These are phyloP conservation scores for Fraxinus pennsylvanica DNA, from an alignment of 257 asterid genomes.

Conservation along the genomic window DNA sequence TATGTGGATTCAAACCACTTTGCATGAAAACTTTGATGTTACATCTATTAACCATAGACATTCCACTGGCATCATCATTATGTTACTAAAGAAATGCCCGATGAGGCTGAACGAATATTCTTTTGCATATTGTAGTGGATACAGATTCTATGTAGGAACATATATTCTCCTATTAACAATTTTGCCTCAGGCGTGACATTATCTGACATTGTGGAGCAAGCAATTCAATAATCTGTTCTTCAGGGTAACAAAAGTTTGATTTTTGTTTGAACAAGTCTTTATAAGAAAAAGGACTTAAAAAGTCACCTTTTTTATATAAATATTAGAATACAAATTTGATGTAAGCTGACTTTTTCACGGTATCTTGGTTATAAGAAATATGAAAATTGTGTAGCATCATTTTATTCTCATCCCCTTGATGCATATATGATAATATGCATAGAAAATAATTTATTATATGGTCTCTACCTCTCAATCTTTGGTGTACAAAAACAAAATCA, in stretches of 20 bases:
- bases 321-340: background rate
- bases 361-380: background rate
- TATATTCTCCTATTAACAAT: background rate
- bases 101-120: background rate
- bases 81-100: background rate
- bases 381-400: background rate
- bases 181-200: background rate
- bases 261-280: background rate
- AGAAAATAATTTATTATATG: background rate
- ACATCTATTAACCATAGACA: background rate
- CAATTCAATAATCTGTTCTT: background rate
- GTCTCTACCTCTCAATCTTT: background rate
- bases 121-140: background rate
- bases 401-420: background rate
- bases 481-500: background rate
- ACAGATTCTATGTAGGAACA: background rate
- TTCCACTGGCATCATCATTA: background rate
- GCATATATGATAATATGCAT: background rate
- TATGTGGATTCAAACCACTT: background rate
- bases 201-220: background rate
- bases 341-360: background rate
- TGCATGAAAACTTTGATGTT: background rate
- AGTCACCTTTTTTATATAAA: background rate
- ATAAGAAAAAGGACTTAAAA: background rate
- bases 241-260: background rate